Percentiles rank a stretch among this genome's conserved stretches.
Conservation (phyloP, 371 early-diverging fungal genomes). For the Homolaphlyctis polyrhiza region DNA sequence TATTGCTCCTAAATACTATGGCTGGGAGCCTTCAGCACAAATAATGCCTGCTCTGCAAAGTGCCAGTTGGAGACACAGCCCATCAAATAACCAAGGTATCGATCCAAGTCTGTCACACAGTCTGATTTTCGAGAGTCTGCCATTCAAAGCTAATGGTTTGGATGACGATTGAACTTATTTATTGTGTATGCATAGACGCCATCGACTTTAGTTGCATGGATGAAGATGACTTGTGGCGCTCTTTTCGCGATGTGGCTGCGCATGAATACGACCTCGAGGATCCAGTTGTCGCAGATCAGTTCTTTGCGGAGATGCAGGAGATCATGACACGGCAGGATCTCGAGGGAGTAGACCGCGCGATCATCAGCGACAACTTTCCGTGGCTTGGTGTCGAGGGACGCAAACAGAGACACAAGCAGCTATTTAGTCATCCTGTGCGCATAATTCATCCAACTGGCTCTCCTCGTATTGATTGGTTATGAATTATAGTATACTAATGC, state of each 20-base stretch:
- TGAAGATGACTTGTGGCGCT: background rate
- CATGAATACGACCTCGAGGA: constrained; percentile 12
- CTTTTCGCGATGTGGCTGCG: constrained; percentile 2
- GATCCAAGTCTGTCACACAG: too few species aligned
- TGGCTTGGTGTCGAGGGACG: constrained; percentile 3
- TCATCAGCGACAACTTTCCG: background rate
- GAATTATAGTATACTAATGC: background rate
- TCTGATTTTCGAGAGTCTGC: background rate
- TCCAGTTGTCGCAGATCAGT: constrained; percentile 1
- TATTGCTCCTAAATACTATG: background rate
- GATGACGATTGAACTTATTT: too few species aligned
- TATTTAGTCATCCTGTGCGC: constrained; percentile 1
- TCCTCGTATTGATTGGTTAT: background rate
- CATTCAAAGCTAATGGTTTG: background rate
- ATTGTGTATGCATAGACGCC: too few species aligned
- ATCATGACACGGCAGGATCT: constrained; percentile 3
- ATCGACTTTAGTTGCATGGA: background rate
- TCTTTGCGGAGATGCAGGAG: constrained; percentile 11
- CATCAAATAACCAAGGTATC: too few species aligned
- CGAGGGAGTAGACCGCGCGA: background rate
- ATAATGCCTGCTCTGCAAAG: too few species aligned
- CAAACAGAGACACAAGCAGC: background rate
- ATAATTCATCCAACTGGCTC: background rate
- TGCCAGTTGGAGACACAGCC: too few species aligned
- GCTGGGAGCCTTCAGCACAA: background rate